These are phyloP conservation scores for Hibiscus syriacus DNA, from an alignment of 345 rosid genomes.

Conservation along the genomic window DNA sequence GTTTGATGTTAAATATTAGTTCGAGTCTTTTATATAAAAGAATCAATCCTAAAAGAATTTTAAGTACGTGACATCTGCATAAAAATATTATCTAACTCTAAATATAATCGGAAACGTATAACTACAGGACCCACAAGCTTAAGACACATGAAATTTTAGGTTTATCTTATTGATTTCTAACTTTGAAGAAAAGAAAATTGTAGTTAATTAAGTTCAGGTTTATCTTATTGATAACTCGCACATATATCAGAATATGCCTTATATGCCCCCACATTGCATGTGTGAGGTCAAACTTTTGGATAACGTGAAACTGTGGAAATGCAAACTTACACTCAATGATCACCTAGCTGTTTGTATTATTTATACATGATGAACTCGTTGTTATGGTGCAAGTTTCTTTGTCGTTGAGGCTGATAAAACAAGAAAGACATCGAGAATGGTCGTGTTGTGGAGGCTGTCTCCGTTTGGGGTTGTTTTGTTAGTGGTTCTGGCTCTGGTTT, in stretches of 20 bases:
- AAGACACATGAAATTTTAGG: too few relatives aligned
- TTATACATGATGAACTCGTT: conserved; percentile 6
- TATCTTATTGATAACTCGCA: not conserved
- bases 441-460: conserved; percentile 14
- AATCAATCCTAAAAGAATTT: too few relatives aligned
- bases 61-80: too few relatives aligned
- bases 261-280: too few relatives aligned
- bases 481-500: too few relatives aligned
- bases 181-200: conserved; percentile 16
- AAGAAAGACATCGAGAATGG: conserved; percentile 16
- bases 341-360: conserved; percentile 10
- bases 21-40: too few relatives aligned
- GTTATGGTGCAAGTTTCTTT: conserved; percentile 13
- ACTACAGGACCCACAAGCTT: too few relatives aligned
- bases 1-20: too few relatives aligned
- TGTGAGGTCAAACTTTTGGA: too few relatives aligned
- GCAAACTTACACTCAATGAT: conserved; percentile 56
- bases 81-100: too few relatives aligned
- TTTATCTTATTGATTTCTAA: not conserved
- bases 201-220: not conserved
- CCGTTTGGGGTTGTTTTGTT: conserved; percentile 20
- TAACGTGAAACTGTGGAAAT: conserved; percentile 14
- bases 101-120: too few relatives aligned
- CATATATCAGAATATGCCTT: conserved; percentile 27
- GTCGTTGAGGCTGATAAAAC: not conserved